Percentiles rank a stretch among this genome's conserved stretches.
Conservation (phyloP, 148 eudicot genomes). For the Cornus florida region DNA sequence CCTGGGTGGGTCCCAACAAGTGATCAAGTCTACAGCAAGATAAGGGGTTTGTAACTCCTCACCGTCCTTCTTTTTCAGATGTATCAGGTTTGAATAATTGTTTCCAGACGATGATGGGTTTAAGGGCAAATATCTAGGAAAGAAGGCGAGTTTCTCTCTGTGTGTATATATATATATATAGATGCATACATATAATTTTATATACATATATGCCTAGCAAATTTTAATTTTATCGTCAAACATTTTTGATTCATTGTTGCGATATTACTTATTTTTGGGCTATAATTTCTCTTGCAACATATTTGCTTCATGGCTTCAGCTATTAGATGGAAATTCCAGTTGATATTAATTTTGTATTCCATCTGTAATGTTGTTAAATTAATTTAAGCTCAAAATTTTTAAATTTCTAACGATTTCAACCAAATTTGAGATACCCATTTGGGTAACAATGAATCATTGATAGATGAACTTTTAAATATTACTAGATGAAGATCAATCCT, state of each 20-base stretch:
- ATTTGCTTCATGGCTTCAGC: background rate
- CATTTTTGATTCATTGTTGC: background rate
- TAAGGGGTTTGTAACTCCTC: too few species aligned
- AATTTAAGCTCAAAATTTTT: background rate
- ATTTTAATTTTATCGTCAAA: background rate
- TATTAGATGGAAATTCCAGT: background rate
- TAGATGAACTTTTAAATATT: too few species aligned
- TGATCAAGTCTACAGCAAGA: too few species aligned
- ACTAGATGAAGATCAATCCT: background rate
- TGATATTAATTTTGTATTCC: background rate
- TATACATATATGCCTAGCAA: background rate
- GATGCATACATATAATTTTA: too few species aligned
- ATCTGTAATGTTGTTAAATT: too few species aligned
- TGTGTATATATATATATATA: too few species aligned
- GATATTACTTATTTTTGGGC: background rate
- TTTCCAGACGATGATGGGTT: background rate
- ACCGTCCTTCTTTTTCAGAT: too few species aligned
- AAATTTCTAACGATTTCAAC: background rate
- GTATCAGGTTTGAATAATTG: too few species aligned
- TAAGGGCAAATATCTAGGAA: constrained; percentile 6
- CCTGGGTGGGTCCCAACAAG: too few species aligned
- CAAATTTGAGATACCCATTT: constrained; percentile 1
- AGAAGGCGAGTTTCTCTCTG: background rate
- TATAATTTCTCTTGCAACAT: too few species aligned
- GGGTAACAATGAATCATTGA: background rate